Percentiles rank a stretch among this genome's conserved stretches.
Evolutionary conservation across 306 rosid genomes (phyloP).

Genomic region (Fagus sylvatica): DNA sequence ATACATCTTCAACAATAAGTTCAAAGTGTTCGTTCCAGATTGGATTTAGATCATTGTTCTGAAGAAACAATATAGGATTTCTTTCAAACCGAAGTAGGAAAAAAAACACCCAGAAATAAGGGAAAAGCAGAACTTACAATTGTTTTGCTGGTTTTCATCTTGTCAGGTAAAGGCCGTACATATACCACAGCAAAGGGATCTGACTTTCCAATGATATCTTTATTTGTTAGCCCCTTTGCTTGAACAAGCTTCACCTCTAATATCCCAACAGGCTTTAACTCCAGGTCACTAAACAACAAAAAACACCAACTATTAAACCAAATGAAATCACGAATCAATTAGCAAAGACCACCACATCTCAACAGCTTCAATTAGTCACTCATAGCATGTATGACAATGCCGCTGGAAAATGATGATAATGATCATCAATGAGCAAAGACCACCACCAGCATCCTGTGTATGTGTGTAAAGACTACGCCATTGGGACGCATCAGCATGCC

Average conservation of each 20-base stretch:
- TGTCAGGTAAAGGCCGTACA: slow-evolving; percentile 74
- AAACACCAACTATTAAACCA: slow-evolving; percentile 12
- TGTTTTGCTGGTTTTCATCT: slow-evolving; percentile 87
- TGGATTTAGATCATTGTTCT: slow-evolving; percentile 95
- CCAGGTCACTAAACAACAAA: slow-evolving; percentile 74
- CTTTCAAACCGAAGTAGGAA: slow-evolving; percentile 20
- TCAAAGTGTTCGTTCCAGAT: slow-evolving; percentile 98
- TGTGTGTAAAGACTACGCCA: not conserved
- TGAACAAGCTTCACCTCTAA: slow-evolving; percentile 98
- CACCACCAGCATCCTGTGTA: not conserved
- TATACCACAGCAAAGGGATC: slow-evolving; percentile 85
- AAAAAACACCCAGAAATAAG: not conserved
- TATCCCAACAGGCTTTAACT: slow-evolving; percentile 87
- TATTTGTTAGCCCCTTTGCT: slow-evolving; percentile 90
- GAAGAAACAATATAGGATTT: slow-evolving; percentile 30
- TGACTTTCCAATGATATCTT: slow-evolving; percentile 91
- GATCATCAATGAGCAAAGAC: slow-evolving; percentile 3
- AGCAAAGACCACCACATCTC: not conserved
- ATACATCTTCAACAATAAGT: slow-evolving; percentile 79
- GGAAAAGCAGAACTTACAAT: slow-evolving; percentile 52
- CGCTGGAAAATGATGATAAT: not conserved
- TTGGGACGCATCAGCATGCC: not conserved
- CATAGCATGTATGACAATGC: not conserved
- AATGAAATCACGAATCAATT: not conserved
- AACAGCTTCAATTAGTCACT: not conserved